Conservation (phyloP, 176 grass and related monocot genomes). For the Rhynchospora breviuscula region DNA sequence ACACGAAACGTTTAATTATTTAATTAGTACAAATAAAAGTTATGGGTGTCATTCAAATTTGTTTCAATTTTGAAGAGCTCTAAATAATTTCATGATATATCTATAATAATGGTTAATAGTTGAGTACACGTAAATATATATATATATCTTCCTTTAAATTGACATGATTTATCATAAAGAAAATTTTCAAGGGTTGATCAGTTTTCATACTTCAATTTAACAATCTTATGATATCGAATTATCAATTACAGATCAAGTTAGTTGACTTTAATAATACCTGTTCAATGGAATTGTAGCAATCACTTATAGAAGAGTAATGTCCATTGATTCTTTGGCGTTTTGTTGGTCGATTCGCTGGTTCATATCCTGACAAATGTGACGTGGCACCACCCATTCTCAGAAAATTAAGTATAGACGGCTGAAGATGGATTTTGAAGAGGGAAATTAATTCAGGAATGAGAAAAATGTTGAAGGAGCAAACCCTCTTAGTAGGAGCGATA, state of each 20-base stretch:
- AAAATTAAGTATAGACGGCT: neutral
- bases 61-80: too few species aligned
- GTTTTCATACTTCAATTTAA: neutral
- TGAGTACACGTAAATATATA: neutral
- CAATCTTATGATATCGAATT: neutral
- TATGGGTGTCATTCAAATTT: neutral
- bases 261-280: constrained; percentile 2
- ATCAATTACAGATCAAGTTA: neutral
- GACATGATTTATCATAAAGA: neutral
- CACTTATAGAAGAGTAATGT: constrained; percentile 13
- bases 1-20: neutral
- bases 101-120: too few species aligned
- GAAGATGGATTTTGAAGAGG: neutral
- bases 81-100: too few species aligned
- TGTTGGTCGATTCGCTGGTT: neutral
- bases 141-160: neutral
- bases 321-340: neutral
- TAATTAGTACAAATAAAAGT: neutral
- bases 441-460: neutral
- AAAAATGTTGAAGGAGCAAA: neutral
- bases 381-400: constrained; percentile 9
- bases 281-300: constrained; percentile 18
- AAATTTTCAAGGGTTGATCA: neutral
- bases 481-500: neutral
- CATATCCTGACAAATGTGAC: neutral